A percentile compares a stretch with the other conserved stretches of the same genome.
Conservation (phyloP, 2,329 filamentous ascomycete genomes). For the Mycosphaerella sp. region DNA sequence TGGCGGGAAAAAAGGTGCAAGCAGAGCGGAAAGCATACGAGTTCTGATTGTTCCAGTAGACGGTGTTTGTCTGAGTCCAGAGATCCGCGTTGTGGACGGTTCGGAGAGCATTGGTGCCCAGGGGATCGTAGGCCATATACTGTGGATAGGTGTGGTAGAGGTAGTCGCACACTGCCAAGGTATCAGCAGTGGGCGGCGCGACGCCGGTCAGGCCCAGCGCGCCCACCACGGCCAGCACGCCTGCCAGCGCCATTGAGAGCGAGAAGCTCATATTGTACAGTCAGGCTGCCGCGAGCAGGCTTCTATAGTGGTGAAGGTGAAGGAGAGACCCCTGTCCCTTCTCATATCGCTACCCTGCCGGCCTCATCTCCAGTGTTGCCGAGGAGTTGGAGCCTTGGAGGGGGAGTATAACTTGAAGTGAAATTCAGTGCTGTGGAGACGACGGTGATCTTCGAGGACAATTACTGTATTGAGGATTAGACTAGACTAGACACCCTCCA, state of each 20-base stretch:
- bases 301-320: background rate
- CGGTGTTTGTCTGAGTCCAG: slow-evolving; percentile 19
- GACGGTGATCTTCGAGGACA: no score
- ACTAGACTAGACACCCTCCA: no score
- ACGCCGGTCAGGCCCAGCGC: slow-evolving; percentile 11
- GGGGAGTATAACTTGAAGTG: no score
- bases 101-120: slow-evolving; percentile 10
- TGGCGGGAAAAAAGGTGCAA: slow-evolving; percentile 40
- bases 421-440: no score
- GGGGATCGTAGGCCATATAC: slow-evolving; percentile 20
- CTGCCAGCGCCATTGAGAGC: slow-evolving; percentile 4
- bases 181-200: slow-evolving; percentile 12
- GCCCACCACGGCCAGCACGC: slow-evolving; percentile 1
- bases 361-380: background rate
- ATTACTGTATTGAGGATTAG: no score
- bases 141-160: slow-evolving; percentile 19
- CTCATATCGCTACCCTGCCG: background rate
- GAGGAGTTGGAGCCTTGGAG: background rate
- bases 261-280: slow-evolving; percentile 1
- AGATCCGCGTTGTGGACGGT: slow-evolving; percentile 13
- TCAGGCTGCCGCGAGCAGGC: background rate
- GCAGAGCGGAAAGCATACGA: slow-evolving; percentile 19
- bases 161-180: slow-evolving; percentile 19
- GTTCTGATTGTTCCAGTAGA: slow-evolving; percentile 24
- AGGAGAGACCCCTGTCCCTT: background rate